Conservation (phyloP, 352 stramenopile genomes). For the Pythium pectinolyticum region DNA sequence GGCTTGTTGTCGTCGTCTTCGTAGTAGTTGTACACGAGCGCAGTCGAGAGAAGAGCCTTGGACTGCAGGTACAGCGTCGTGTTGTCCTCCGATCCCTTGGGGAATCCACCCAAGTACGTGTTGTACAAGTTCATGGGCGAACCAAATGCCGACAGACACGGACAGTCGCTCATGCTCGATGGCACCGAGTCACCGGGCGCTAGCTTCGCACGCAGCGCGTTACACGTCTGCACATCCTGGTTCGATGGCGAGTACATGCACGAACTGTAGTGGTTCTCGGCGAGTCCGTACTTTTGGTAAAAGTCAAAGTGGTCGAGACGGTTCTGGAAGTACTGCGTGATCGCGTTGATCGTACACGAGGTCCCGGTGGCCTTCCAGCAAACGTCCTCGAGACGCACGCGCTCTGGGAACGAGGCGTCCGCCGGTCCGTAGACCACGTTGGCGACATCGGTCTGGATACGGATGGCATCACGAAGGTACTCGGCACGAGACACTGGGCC, state of each 20-base stretch:
- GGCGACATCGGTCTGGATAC: slow-evolving; percentile 40
- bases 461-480: slow-evolving; percentile 51
- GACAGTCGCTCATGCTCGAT: slow-evolving; percentile 58
- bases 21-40: slow-evolving; percentile 54
- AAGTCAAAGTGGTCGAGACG: slow-evolving; percentile 55
- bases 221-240: slow-evolving; percentile 48
- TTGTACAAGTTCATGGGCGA: slow-evolving; percentile 56
- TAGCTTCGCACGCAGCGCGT: slow-evolving; percentile 34
- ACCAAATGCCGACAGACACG: slow-evolving; percentile 62
- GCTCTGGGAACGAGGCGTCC: slow-evolving; percentile 22
- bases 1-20: slow-evolving; percentile 38
- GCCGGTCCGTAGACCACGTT: slow-evolving; percentile 13
- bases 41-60: slow-evolving; percentile 45
- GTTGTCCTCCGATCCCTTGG: slow-evolving; percentile 23
- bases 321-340: slow-evolving; percentile 75
- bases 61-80: slow-evolving; percentile 43
- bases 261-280: slow-evolving; percentile 41
- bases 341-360: slow-evolving; percentile 51
- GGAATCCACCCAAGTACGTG: slow-evolving; percentile 53
- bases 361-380: slow-evolving; percentile 57
- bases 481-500: slow-evolving; percentile 36
- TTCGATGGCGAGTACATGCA: slow-evolving; percentile 47
- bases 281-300: slow-evolving; percentile 46
- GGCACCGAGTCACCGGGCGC: slow-evolving; percentile 38
- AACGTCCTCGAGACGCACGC: slow-evolving; percentile 41